phyloP scores from a whole-genome alignment of 2,329 filamentous ascomycete genomes.

The Cordyceps cicadae region DNA sequence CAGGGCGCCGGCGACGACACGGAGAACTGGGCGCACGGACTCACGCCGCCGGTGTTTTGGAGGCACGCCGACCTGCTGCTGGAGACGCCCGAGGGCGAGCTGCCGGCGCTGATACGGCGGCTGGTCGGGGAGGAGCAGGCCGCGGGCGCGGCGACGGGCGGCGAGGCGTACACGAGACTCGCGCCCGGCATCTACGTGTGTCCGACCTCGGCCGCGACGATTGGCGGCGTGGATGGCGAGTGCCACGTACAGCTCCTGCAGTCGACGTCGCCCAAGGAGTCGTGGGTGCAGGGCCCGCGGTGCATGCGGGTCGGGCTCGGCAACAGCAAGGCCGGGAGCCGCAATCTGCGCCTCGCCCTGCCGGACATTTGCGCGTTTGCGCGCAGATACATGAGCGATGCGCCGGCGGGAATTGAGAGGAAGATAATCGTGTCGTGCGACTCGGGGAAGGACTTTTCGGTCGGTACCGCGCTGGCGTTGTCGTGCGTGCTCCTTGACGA shows the following conservation, averaged over 20 bases:
- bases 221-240: neutral
- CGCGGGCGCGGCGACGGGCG: conserved; percentile 8
- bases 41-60: conserved; percentile 80
- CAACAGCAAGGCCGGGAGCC: conserved; percentile 68
- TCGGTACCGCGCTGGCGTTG: conserved; percentile 68
- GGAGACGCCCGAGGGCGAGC: conserved; percentile 54
- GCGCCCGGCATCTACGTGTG: conserved; percentile 31
- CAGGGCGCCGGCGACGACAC: conserved; percentile 93
- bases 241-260: conserved; percentile 38
- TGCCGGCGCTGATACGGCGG: conserved; percentile 39
- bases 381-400: conserved; percentile 25
- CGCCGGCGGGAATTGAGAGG: neutral
- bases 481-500: conserved; percentile 66
- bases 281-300: conserved; percentile 29
- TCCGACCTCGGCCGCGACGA: conserved; percentile 20
- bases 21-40: conserved; percentile 80
- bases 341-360: conserved; percentile 69
- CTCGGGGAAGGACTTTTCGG: conserved; percentile 69
- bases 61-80: conserved; percentile 53
- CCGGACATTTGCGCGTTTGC: conserved; percentile 53
- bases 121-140: conserved; percentile 30
- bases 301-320: conserved; percentile 55
- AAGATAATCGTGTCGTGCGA: conserved; percentile 58
- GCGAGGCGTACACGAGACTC: conserved; percentile 21
- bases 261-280: conserved; percentile 35